Conservation (phyloP, 345 rosid genomes). For the Syzygium oleosum region DNA sequence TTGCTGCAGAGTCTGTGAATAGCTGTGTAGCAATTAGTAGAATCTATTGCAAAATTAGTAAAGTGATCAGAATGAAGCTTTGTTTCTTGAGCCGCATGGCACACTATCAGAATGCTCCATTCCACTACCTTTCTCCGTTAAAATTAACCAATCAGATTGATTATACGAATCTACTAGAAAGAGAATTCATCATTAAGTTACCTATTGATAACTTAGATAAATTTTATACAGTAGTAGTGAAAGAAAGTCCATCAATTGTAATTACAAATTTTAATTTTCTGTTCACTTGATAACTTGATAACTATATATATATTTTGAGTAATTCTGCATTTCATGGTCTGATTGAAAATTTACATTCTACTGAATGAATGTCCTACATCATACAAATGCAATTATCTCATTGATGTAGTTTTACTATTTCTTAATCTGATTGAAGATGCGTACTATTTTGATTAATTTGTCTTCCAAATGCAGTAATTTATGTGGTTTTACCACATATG, state of each 20-base stretch:
- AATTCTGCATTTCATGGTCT: not conserved
- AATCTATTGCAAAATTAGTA: not conserved
- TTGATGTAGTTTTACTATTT: not conserved
- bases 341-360: not conserved
- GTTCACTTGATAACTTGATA: not conserved
- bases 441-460: not conserved
- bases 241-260: not conserved
- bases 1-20: not conserved
- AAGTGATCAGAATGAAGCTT: not conserved
- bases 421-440: not conserved
- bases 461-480: not conserved
- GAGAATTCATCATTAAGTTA: not conserved
- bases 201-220: not conserved
- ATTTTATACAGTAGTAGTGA: not conserved
- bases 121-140: not conserved
- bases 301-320: not conserved
- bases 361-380: not conserved
- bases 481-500: not conserved
- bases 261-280: not conserved
- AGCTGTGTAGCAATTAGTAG: not conserved
- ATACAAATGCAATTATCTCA: not conserved
- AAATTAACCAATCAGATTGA: not conserved
- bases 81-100: not conserved
- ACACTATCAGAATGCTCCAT: not conserved
- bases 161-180: not conserved